Evolutionary conservation across 75 land plant species (phyloP), one percentile per base, ranked within the genome.

Genomic region (Larix kaempferi): DNA sequence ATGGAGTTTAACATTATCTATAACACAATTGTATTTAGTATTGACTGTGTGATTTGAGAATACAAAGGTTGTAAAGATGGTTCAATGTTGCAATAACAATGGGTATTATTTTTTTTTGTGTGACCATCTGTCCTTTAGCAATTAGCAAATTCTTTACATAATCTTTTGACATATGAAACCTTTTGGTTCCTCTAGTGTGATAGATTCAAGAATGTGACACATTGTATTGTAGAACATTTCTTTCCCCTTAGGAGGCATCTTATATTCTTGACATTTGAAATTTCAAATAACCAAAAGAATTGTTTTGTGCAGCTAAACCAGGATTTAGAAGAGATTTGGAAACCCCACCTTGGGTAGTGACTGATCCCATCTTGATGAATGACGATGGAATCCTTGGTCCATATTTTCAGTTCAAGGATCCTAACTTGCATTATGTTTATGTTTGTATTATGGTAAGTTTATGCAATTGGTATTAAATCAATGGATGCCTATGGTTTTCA

Each of bases 381-480:
- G 92, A 88, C 15, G 91, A 90, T 78, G 89, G 80, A 71, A 78
- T 79, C 69, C 81, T 84, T 17, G 74, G 74, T 33, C 72, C 85
- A 55, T 76, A 74, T 56, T 76, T 64, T 74, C 84, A 82, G 44
- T 82, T 81, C 6, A 77, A 84, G 58, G 88, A 90, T 37, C 83
- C 92, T 61, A 93, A 94, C 67, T 77, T 94, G 72, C 99, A 96
- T 84, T 96, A 96, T 75, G 86, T 94, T 49, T 96, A 94, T 80
- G 85, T 96, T 33, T 93, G 98, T 74, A 84, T 37, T 1, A 91
- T 89, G 96, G 98, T 95, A 26, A 78, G 95, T 83, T 73, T 73
- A 23, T 73, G 57, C 3, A 19, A 23, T 54, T 54, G 16, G 15
- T 12, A 26, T 49, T 49, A 49, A 49, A 49, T 49, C 54, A 10